Conservation (phyloP, 306 rosid species). For the Hippophae gyantsensis region DNA sequence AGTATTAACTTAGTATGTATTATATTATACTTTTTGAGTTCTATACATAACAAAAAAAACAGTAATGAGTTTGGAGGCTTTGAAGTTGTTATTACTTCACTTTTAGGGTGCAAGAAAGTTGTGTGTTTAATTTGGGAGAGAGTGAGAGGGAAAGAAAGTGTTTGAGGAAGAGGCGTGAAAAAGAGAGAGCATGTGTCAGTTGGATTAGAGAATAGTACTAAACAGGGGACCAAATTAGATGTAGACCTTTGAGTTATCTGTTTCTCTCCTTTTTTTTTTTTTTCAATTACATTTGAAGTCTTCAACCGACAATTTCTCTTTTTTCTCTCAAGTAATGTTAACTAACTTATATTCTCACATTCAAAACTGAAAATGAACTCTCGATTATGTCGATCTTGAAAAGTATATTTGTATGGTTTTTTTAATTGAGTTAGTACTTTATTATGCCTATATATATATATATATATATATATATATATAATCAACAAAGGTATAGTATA, state of each 20-base stretch:
- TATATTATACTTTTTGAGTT: too few relatives aligned
- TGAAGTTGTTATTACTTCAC: conserved; percentile 26
- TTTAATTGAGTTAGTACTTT: too few relatives aligned
- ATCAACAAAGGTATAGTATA: too few relatives aligned
- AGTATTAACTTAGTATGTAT: too few relatives aligned
- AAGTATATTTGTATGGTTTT: too few relatives aligned
- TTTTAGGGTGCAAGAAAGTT: conserved; percentile 53
- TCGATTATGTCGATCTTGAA: too few relatives aligned
- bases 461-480: too few relatives aligned
- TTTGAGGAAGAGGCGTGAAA: conserved; percentile 64
- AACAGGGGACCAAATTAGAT: conserved; percentile 45
- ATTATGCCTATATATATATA: too few relatives aligned
- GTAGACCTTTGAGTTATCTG: conserved; percentile 41
- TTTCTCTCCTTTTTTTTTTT: too few relatives aligned
- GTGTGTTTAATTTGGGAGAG: conserved; percentile 24
- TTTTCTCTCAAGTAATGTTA: not conserved
- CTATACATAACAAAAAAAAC: not conserved
- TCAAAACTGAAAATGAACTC: too few relatives aligned
- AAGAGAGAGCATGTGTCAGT: conserved; percentile 68
- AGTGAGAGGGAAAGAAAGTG: conserved; percentile 12
- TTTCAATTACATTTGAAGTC: conserved; percentile 18
- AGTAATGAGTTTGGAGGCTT: conserved; percentile 18
- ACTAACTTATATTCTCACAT: too few relatives aligned
- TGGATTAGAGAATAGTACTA: conserved; percentile 31
- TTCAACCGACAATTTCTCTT: conserved; percentile 27